phyloP scores from a whole-genome alignment of 1,284 basidiomycete genomes.

The Schizopora paradoxa region DNA sequence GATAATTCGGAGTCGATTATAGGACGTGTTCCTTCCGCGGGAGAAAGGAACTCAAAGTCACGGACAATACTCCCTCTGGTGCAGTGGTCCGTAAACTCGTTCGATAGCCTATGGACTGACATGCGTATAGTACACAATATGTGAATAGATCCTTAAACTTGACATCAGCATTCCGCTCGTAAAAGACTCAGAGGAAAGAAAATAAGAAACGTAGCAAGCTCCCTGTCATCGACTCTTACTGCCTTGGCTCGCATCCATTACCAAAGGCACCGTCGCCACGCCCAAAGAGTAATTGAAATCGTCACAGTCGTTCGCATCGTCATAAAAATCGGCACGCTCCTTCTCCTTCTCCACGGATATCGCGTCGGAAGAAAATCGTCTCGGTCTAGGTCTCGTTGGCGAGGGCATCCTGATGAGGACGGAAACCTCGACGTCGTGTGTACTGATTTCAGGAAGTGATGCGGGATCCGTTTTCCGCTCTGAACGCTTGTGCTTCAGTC shows the following conservation, averaged over 20 bases:
- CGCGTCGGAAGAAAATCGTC: not conserved
- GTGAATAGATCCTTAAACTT: too few relatives aligned
- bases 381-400: not conserved
- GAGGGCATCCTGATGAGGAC: slow-evolving; percentile 9
- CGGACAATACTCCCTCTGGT: too few relatives aligned
- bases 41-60: too few relatives aligned
- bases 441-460: not conserved
- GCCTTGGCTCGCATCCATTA: not conserved
- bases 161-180: too few relatives aligned
- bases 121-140: too few relatives aligned
- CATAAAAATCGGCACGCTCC: not conserved
- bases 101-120: too few relatives aligned
- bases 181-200: too few relatives aligned
- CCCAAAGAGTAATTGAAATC: not conserved
- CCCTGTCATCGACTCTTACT: too few relatives aligned
- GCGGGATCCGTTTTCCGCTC: not conserved
- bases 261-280: slow-evolving; percentile 1
- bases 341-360: not conserved
- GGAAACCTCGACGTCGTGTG: not conserved
- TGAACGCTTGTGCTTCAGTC: not conserved
- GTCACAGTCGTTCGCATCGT: not conserved
- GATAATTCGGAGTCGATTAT: too few relatives aligned
- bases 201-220: too few relatives aligned
- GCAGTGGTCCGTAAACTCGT: too few relatives aligned
- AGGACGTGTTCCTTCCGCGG: too few relatives aligned